Evolutionary conservation across 371 early-diverging fungal species (phyloP).

Genomic region (Cokeromyces recurvatus): DNA sequence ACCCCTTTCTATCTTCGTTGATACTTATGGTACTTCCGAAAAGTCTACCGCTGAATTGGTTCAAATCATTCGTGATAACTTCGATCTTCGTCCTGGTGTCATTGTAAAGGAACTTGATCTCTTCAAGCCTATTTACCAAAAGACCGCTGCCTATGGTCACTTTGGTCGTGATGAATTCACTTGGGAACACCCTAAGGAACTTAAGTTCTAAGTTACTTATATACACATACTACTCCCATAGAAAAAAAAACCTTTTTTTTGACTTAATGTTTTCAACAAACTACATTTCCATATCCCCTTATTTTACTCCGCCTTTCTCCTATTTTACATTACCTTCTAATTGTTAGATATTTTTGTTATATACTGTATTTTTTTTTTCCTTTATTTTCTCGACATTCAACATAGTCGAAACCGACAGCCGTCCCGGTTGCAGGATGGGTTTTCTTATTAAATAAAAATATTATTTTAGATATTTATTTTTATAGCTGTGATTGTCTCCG

Average conservation of each 20-base stretch:
- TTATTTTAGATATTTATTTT: background rate
- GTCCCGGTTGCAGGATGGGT: constrained; percentile 40
- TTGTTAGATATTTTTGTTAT: constrained; percentile 10
- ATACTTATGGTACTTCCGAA: constrained; percentile 94
- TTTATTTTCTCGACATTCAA: constrained; percentile 27
- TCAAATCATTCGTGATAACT: constrained; percentile 94
- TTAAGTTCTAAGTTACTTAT: constrained; percentile 78
- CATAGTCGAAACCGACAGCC: constrained; percentile 33
- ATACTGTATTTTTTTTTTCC: constrained; percentile 11
- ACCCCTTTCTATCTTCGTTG: constrained; percentile 96
- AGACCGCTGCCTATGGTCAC: constrained; percentile 98
- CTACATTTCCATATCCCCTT: constrained; percentile 25
- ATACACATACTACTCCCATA: too few relatives aligned
- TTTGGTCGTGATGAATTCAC: constrained; percentile 96
- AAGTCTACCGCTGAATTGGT: constrained; percentile 90
- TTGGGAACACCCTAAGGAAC: constrained; percentile 95
- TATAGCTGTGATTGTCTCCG: background rate
- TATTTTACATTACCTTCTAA: too few relatives aligned
- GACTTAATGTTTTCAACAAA: constrained; percentile 40
- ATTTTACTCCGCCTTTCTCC: constrained; percentile 11
- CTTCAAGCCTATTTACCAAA: constrained; percentile 96
- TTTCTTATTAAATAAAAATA: constrained; percentile 4
- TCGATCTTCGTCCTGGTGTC: constrained; percentile 97
- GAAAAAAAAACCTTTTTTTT: too few relatives aligned
- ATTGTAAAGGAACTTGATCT: constrained; percentile 97